Conservation (phyloP, 1,284 basidiomycete species). For the Heterobasidion irregulare region DNA sequence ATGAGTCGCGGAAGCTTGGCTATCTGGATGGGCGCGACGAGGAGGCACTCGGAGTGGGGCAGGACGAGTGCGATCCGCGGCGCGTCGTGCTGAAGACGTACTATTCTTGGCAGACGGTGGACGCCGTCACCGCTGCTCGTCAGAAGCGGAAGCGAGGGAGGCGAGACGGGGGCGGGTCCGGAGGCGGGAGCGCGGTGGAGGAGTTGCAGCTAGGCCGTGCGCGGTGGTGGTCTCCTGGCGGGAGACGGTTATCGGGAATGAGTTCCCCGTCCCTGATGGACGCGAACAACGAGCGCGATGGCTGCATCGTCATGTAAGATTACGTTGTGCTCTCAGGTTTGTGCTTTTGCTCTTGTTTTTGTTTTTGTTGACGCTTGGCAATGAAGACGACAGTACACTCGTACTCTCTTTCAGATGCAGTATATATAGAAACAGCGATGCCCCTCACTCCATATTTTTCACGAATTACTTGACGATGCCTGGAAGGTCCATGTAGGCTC, state of each 20-base stretch:
- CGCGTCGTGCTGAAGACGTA: conserved; percentile 80
- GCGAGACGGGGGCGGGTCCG: conserved; percentile 31
- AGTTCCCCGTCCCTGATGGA: conserved; percentile 24
- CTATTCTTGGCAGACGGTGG: conserved; percentile 81
- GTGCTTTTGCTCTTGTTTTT: background rate
- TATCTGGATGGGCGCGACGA: conserved; percentile 64
- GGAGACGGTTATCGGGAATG: conserved; percentile 23
- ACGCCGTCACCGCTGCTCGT: conserved; percentile 53
- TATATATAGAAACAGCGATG: too few relatives aligned
- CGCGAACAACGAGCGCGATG: conserved; percentile 25
- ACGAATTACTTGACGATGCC: background rate
- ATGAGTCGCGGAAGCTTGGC: conserved; percentile 53
- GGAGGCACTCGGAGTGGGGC: conserved; percentile 52
- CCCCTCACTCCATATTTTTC: background rate
- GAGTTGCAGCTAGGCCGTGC: conserved; percentile 19
- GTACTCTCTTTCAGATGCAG: background rate
- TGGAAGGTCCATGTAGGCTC: background rate
- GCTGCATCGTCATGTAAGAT: conserved; percentile 35
- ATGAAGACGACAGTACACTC: background rate
- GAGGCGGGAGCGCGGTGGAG: conserved; percentile 19
- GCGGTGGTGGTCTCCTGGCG: conserved; percentile 38
- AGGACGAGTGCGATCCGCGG: conserved; percentile 67
- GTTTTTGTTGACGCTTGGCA: background rate
- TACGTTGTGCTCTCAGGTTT: background rate
- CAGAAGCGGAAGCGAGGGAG: conserved; percentile 44